A percentile compares a stretch with the other conserved stretches of the same genome.
Evolutionary conservation across 371 early-diverging fungal species (phyloP).

Genomic region (Choanephora cucurbitarum): DNA sequence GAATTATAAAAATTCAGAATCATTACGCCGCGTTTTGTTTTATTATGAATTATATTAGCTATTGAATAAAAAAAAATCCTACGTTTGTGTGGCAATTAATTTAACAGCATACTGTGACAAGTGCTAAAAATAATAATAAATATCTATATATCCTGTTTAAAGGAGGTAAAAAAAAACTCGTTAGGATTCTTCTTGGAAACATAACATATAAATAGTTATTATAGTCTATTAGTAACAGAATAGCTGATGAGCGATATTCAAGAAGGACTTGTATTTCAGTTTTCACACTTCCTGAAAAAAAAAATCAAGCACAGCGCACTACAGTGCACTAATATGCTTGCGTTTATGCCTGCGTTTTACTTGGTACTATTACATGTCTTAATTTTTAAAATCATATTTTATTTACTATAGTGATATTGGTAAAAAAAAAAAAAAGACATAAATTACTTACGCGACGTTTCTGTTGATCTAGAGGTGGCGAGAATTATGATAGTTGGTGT

Average conservation of each 20-base stretch:
- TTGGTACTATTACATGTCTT: too few relatives aligned
- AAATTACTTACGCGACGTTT: too few relatives aligned
- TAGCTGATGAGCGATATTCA: slow-evolving; percentile 13
- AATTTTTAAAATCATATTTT: background rate
- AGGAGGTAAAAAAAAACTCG: slow-evolving; percentile 14
- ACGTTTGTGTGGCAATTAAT: slow-evolving; percentile 5
- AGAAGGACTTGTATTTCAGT: slow-evolving; percentile 9
- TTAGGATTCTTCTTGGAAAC: slow-evolving; percentile 14
- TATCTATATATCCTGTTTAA: slow-evolving; percentile 13
- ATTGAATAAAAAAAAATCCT: slow-evolving; percentile 1
- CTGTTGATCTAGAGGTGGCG: too few relatives aligned
- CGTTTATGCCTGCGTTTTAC: slow-evolving; percentile 5
- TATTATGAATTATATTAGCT: background rate
- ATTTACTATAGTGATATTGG: background rate
- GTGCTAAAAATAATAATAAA: slow-evolving; percentile 10
- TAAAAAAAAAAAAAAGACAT: too few relatives aligned
- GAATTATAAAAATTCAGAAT: slow-evolving; percentile 22
- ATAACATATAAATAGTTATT: slow-evolving; percentile 15
- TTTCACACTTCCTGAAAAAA: slow-evolving; percentile 3
- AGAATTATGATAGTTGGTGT: too few relatives aligned
- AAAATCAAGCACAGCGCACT: slow-evolving; percentile 2
- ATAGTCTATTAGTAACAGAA: slow-evolving; percentile 10
- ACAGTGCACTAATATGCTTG: background rate
- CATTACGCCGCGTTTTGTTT: slow-evolving; percentile 16
- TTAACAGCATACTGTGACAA: slow-evolving; percentile 7